Conservation (phyloP, 1,284 basidiomycete genomes). For the Cryptococcus neoformans region DNA sequence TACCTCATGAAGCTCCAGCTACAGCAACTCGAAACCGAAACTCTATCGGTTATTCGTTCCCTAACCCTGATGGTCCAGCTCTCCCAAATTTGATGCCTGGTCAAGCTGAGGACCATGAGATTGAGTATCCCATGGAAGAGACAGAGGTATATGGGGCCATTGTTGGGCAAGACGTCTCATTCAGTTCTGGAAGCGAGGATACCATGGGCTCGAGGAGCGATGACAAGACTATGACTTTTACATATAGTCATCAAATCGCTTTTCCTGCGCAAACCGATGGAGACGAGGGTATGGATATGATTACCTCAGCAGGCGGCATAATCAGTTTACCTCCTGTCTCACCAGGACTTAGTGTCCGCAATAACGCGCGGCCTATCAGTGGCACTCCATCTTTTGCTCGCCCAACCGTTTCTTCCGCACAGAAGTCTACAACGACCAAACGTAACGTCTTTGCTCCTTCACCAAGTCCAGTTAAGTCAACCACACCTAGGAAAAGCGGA, state of each 20-base stretch:
- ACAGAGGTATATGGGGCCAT: slow-evolving; percentile 45
- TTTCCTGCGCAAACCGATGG: not conserved
- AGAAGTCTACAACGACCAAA: slow-evolving; percentile 18
- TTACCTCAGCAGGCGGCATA: slow-evolving; percentile 36
- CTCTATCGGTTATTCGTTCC: slow-evolving; percentile 45
- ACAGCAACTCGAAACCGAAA: slow-evolving; percentile 31
- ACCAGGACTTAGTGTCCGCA: slow-evolving; percentile 7
- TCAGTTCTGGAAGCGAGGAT: slow-evolving; percentile 27
- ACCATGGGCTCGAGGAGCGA: slow-evolving; percentile 16
- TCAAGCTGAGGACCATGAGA: slow-evolving; percentile 37
- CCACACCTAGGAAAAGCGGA: slow-evolving; percentile 26
- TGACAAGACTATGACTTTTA: slow-evolving; percentile 36
- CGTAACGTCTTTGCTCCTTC: slow-evolving; percentile 44
- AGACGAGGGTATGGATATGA: slow-evolving; percentile 37
- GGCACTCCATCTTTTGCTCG: slow-evolving; percentile 39
- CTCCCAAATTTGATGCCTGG: slow-evolving; percentile 17
- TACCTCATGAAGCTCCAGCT: slow-evolving; percentile 41
- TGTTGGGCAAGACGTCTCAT: slow-evolving; percentile 27
- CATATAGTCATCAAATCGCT: slow-evolving; percentile 13
- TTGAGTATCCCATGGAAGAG: slow-evolving; percentile 29
- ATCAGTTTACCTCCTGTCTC: slow-evolving; percentile 17
- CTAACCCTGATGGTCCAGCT: slow-evolving; percentile 34
- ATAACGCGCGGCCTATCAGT: slow-evolving; percentile 17
- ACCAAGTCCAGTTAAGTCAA: slow-evolving; percentile 21
- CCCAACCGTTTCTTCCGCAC: slow-evolving; percentile 36